A percentile compares a stretch with the other conserved stretches of the same genome.
Conservation (phyloP, 1,284 basidiomycete genomes). For the Pisolithus thermaeus region DNA sequence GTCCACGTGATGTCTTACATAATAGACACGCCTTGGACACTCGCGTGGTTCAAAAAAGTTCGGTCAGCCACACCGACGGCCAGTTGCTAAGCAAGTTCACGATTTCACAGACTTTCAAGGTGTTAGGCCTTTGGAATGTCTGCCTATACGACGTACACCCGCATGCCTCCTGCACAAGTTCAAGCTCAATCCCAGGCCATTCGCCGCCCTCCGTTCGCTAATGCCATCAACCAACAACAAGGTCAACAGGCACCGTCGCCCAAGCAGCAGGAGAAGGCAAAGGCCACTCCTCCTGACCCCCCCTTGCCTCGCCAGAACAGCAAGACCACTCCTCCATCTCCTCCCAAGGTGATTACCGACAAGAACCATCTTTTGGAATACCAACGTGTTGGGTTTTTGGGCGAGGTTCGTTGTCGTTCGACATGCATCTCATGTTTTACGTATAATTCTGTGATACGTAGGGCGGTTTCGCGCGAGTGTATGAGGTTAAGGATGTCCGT, state of each 20-base stretch:
- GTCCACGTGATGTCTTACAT: constrained; percentile 27
- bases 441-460: constrained; percentile 28
- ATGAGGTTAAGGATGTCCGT: constrained; percentile 72
- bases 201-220: constrained; percentile 27
- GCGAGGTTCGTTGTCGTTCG: constrained; percentile 54
- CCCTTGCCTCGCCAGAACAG: constrained; percentile 74
- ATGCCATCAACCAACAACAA: constrained; percentile 21
- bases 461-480: constrained; percentile 90
- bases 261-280: constrained; percentile 27
- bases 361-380: constrained; percentile 53
- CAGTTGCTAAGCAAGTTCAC: background rate
- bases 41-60: constrained; percentile 11
- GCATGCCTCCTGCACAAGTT: constrained; percentile 11
- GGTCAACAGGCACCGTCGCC: constrained; percentile 12
- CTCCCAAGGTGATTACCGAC: constrained; percentile 74
- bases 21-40: constrained; percentile 23
- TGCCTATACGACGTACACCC: constrained; percentile 12
- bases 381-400: constrained; percentile 73
- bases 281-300: constrained; percentile 34
- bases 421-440: background rate
- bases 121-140: constrained; percentile 33
- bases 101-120: constrained; percentile 24
- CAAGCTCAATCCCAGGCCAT: constrained; percentile 7
- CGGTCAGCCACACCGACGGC: constrained; percentile 16
- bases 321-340: constrained; percentile 76